phyloP scores from a whole-genome alignment of 2,329 filamentous ascomycete genomes.

The Cladophialophora carrionii region DNA sequence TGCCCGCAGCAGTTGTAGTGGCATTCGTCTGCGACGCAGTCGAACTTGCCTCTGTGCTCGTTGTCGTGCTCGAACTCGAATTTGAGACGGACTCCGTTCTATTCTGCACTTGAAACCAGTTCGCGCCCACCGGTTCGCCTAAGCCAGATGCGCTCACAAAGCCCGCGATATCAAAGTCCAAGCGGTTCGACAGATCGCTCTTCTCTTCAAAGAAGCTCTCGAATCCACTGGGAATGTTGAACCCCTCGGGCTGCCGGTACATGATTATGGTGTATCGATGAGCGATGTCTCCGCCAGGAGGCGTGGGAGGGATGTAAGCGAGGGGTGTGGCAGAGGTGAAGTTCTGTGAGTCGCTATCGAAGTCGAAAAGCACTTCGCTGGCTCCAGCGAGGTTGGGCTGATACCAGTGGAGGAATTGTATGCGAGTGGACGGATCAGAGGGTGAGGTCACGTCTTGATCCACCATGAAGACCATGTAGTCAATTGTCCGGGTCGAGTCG shows the following conservation, averaged over 20 bases:
- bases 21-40: neutral
- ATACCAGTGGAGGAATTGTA: conserved; percentile 31
- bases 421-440: conserved; percentile 9
- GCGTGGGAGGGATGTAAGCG: conserved; percentile 42
- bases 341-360: conserved; percentile 18
- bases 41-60: neutral
- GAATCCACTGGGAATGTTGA: conserved; percentile 43
- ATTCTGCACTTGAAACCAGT: conserved; percentile 45
- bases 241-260: conserved; percentile 39
- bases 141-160: conserved; percentile 45
- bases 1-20: neutral
- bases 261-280: conserved; percentile 44
- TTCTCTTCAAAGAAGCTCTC: conserved; percentile 39
- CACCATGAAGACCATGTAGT: conserved; percentile 34
- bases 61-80: conserved; percentile 2
- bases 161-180: conserved; percentile 44
- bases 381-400: conserved; percentile 31
- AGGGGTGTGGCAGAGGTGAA: conserved; percentile 21
- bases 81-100: conserved; percentile 10
- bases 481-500: conserved; percentile 29
- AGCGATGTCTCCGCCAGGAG: conserved; percentile 35
- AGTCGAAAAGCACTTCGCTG: conserved; percentile 28
- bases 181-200: conserved; percentile 25
- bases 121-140: conserved; percentile 42
- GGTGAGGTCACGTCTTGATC: conserved; percentile 29